A percentile compares a stretch with the other conserved stretches of the same genome.
Evolutionary conservation across 169 alveolate genomes (phyloP).

Genomic region (Haemoproteus tartakovskyi): DNA sequence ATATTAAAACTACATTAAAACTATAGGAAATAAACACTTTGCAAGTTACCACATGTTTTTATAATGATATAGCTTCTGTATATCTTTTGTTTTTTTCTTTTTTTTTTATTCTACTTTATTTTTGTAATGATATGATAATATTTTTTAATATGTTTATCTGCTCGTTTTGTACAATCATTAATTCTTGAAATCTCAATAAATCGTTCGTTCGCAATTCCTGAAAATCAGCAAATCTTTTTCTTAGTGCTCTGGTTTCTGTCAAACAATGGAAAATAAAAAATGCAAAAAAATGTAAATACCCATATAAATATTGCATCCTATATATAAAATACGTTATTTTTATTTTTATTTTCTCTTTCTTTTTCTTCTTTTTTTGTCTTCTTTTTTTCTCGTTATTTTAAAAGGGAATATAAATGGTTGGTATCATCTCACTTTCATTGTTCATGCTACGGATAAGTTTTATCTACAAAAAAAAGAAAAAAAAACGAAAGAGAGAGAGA

Average conservation of each 20-base stretch:
- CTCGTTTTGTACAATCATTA: conserved; percentile 51
- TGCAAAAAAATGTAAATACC: not conserved
- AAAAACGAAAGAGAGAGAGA: not conserved
- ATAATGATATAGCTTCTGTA: not conserved
- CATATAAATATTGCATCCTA: not conserved
- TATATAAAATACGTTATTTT: not conserved
- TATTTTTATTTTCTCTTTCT: not conserved
- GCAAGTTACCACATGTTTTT: not conserved
- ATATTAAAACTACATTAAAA: too few species aligned
- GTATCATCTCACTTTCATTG: conserved; percentile 12
- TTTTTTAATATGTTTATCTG: conserved; percentile 30
- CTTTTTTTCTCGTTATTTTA: not conserved
- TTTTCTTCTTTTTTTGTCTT: not conserved
- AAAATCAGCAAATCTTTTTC: conserved; percentile 50
- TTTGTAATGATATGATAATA: not conserved
- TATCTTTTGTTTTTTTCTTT: not conserved
- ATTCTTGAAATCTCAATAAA: conserved; percentile 28
- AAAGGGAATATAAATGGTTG: not conserved
- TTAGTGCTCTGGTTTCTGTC: conserved; percentile 19
- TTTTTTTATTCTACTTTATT: not conserved
- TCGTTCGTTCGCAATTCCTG: conserved; percentile 53
- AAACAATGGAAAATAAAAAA: conserved; percentile 11
- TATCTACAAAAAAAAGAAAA: conserved; percentile 4
- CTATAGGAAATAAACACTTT: too few species aligned
- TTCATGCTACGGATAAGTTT: conserved; percentile 19